A percentile compares a stretch with the other conserved stretches of the same genome.
phyloP scores from a whole-genome alignment of 2,329 filamentous ascomycete species.

The Onygena corvina region DNA sequence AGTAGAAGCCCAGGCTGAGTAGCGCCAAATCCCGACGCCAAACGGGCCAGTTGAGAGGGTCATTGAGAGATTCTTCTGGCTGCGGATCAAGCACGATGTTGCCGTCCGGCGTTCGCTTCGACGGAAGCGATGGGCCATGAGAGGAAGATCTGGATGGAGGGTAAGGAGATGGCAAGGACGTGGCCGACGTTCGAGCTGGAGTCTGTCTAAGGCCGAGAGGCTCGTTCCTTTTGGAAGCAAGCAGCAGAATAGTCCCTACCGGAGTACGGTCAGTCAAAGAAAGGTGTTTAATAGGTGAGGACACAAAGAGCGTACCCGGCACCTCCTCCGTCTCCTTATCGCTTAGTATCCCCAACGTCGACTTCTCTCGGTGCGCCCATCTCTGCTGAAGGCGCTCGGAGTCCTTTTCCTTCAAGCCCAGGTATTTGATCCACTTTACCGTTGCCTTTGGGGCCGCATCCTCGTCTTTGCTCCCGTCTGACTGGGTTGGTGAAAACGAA shows the following conservation, averaged over 20 bases:
- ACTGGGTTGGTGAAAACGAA: background rate
- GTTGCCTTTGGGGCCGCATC: background rate
- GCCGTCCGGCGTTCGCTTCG: conserved; percentile 71
- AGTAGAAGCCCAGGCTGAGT: conserved; percentile 77
- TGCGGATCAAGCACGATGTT: conserved; percentile 81
- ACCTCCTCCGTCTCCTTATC: conserved; percentile 74
- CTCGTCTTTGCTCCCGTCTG: conserved; percentile 5
- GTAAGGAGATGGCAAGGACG: conserved; percentile 40
- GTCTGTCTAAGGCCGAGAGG: conserved; percentile 51
- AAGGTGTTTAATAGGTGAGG: background rate
- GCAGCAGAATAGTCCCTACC: conserved; percentile 50
- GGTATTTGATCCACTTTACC: conserved; percentile 14
- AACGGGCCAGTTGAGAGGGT: conserved; percentile 81
- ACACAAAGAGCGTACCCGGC: conserved; percentile 49
- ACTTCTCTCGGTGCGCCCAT: conserved; percentile 28
- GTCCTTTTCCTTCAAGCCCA: conserved; percentile 11
- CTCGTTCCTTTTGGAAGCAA: conserved; percentile 50
- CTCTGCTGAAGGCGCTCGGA: conserved; percentile 6
- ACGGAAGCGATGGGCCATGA: conserved; percentile 25
- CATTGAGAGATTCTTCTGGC: conserved; percentile 79
- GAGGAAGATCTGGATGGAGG: conserved; percentile 32
- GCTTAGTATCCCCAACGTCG: conserved; percentile 68
- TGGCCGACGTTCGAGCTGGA: conserved; percentile 47
- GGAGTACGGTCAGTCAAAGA: conserved; percentile 8
- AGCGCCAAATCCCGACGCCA: conserved; percentile 72